Evolutionary conservation across 352 stramenopile species (phyloP), one percentile per base, ranked within the genome.

Genomic region (Pythium rishiriense): DNA sequence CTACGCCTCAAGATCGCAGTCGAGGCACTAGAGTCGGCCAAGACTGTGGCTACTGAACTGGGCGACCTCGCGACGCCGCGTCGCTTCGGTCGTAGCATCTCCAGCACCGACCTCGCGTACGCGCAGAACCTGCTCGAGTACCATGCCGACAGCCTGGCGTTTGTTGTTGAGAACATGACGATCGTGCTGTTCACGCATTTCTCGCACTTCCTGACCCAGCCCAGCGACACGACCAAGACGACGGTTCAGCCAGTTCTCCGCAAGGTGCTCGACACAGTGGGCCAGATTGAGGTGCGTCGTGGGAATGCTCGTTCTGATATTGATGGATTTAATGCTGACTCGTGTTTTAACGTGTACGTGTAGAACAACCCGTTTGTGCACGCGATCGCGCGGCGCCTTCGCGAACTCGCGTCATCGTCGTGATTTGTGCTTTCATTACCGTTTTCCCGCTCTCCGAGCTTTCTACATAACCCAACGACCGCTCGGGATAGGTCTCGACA

Each of bases 141-240:
- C 58, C 79, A 94, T 67, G 62, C 63, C 19, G 85, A 94, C 55
- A 93, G 82, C 54, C 62, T 92, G 66, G 63, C 72, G 14, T 94
- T 94, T 47, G 66, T 91, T 41, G 73, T 88, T 19, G 83, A 94
- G 74, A 92, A 91, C 70, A 86, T 89, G 75, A 69, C 83, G 17
- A 76, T 90, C 21, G 72, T 92, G 55, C 70, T 93, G 46, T 46
- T 87, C 49, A 72, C 87, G 25, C 85, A 94, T 66, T 85, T 91
- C 29, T 62, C 71, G 24, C 85, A 93, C 71, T 91, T 85, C 64
- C 35, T 85, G 39, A 57, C 54, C 21, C 68, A 78, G 39, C 51
- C 25, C 15, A 33, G 71, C 25, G 75, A 85, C 43, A 57, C 65
- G 3, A 17, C 70, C 43, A 68, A 70, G 58, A 60, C 22, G 52